Base-by-base conservation (phyloP, 768 basidiomycete species). In the Sarcodon aspratus region DNA sequence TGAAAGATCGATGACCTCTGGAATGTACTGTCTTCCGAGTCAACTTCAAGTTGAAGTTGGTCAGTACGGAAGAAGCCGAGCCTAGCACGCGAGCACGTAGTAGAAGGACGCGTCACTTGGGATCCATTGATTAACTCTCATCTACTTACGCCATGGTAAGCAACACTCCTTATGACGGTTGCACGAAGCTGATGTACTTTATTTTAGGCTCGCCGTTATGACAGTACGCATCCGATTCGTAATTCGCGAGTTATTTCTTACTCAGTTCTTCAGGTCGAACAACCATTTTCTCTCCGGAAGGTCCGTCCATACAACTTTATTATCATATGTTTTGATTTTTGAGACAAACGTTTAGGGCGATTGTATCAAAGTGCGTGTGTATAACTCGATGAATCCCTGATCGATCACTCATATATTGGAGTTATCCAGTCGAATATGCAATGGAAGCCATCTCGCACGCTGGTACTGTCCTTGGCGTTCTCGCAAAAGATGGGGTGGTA, bases 381-480 rank as follows among this genome's bases (percentile, higher is more conserved):
- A 34, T 31, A 17, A 36, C 3, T 15, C n/a, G 34, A 33, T 34
- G 21, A 48, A 34, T 51, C 43, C 47, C 45, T 36, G 21, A 31
- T 48, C 40, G 34, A 48, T 27, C 33, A 37, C 18, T 18, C 36
- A 45, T 36, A 8, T 13, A n/a, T 7, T 31, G 18, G 21, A 36
- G 47, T 44, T 48, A 21, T 21, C 7, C 57, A 95, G 95, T 98
- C 72, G 95, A 99, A 71, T 99, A 99, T 78, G 95, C 95, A 40
- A 96, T 98, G 91, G 96, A 98, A 64, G 92, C 93, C 50, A 97
- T 98, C 73, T 96, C 93, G 31, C 87, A 93, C 59, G 92, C 91
- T 15, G 90, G 90, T 48, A 88, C 91, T 37, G 92, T 95, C 42
- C 78, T 95, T n/a, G 92, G 90, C 37, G 84, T 94, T 49, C 75